Base-by-base conservation (phyloP, 2,329 filamentous ascomycete species). In the Fusarium floridanum region DNA sequence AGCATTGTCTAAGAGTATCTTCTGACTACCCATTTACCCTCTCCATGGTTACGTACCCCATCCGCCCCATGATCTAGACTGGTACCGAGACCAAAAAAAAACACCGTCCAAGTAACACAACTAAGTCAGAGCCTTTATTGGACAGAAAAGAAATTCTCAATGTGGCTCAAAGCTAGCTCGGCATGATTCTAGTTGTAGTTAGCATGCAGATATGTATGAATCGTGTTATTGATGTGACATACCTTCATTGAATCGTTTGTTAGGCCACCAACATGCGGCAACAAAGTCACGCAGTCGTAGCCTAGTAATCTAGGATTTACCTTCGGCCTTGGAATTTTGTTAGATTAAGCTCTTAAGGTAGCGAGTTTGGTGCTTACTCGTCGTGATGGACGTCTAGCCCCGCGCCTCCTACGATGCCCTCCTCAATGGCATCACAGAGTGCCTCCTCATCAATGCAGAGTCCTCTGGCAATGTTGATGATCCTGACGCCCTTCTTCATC, bases 201-300 rank as follows among this genome's bases (percentile, higher is more conserved):
- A 48, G 43, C 5, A 17, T 16, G 3, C 10, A 48, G 7, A 24
- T 2, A 5, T 48, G 4, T 3, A 16, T 24, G 5, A 24, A 14
- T 9, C 16, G 14, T 6, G 14, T 1, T 24, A 3, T 5, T 5
- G 2, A 48, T 48, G 4, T 1, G 20, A 6, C 43, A 10, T 24
- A 24, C 43, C 43, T 48, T 48, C 43, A 48, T 48, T 24, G 43
- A 48, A 48, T 48, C 43, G 7, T 48, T 48, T 24, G 43, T 48
- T 17, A 48, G 22, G 4, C 43, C 43, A 16, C 43, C 43, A 48
- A 48, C 43, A 48, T 48, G 43, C 7, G 43, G 43, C 5, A 48
- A 48, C 43, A 48, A 24, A 6, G 43, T 48, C 14, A 48, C 43
- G 4, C 43, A 48, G 22, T 48, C 43, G 14, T 48, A 48, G 4